Evolutionary conservation across 2,329 filamentous ascomycete species (phyloP).

Genomic region (Amesomyces nigricolor): DNA sequence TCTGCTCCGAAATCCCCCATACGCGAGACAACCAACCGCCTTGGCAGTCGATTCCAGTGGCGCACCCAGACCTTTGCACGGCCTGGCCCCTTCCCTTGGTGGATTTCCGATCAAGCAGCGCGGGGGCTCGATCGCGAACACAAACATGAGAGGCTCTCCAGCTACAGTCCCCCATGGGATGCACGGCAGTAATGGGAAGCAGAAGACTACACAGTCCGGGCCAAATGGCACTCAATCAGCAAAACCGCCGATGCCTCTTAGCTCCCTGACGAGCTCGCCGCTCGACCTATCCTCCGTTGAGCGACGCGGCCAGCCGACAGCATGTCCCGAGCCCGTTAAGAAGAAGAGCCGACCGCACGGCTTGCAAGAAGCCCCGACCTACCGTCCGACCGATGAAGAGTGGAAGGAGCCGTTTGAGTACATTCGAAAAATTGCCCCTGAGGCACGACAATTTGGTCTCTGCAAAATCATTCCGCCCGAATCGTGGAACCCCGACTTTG

Average conservation of each 20-base stretch:
- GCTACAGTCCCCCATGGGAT: constrained; percentile 35
- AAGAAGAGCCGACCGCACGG: constrained; percentile 75
- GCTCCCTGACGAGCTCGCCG: constrained; percentile 53
- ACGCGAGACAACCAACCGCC: neutral
- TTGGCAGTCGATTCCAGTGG: neutral
- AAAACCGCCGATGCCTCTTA: constrained; percentile 48
- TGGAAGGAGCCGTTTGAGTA: constrained; percentile 93
- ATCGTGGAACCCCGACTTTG: constrained; percentile 89
- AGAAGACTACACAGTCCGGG: constrained; percentile 47
- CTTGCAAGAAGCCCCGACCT: constrained; percentile 84
- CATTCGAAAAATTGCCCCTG: constrained; percentile 82
- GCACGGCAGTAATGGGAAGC: constrained; percentile 37
- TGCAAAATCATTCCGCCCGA: constrained; percentile 95
- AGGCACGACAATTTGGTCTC: constrained; percentile 82
- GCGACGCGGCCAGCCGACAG: constrained; percentile 75
- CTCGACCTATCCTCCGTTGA: constrained; percentile 88
- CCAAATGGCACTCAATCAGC: constrained; percentile 49
- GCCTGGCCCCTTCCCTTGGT: constrained; percentile 21
- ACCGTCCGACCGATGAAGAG: constrained; percentile 83
- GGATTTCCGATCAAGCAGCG: constrained; percentile 13
- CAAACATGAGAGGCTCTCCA: constrained; percentile 49
- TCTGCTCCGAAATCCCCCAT: neutral
- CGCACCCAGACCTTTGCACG: constrained; percentile 15
- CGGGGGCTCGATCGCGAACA: constrained; percentile 35
- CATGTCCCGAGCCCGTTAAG: constrained; percentile 69